Conservation (phyloP, 2,329 filamentous ascomycete genomes). For the Diaporthe ilicicola region DNA sequence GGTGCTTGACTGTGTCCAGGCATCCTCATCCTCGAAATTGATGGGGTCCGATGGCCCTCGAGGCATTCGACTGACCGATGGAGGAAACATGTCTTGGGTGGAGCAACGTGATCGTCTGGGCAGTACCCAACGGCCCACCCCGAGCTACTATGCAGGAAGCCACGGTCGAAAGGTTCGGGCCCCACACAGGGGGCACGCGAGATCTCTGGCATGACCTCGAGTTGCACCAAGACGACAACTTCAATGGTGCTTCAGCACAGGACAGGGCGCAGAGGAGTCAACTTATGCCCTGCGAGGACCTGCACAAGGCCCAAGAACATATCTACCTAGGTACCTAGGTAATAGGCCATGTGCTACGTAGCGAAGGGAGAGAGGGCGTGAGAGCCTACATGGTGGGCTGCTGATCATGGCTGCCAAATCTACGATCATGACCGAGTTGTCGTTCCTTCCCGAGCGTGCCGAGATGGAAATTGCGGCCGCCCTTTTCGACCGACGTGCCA, state of each 20-base stretch:
- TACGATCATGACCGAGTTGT: neutral
- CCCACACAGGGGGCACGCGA: neutral
- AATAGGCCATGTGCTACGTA: neutral
- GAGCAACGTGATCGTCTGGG: constrained; percentile 1
- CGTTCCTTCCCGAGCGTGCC: constrained; percentile 6
- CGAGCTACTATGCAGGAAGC: neutral
- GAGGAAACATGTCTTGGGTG: constrained; percentile 7
- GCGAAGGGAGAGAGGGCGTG: neutral
- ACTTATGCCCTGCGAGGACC: neutral
- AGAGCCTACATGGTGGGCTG: neutral
- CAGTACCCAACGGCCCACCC: constrained; percentile 12
- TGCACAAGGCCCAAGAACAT: neutral
- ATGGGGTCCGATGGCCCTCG: neutral
- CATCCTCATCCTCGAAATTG: neutral
- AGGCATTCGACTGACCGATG: constrained; percentile 8
- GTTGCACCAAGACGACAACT: neutral
- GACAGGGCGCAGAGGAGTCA: neutral
- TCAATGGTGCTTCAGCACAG: neutral
- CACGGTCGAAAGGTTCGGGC: constrained; percentile 2
- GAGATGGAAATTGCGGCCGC: constrained; percentile 6
- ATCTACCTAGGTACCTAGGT: too few relatives aligned
- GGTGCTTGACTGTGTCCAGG: neutral
- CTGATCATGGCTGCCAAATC: neutral
- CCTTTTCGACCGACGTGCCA: neutral
- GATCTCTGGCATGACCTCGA: too few relatives aligned